phyloP scores from a whole-genome alignment of 768 basidiomycete genomes.

The Saitozyma podzolica region DNA sequence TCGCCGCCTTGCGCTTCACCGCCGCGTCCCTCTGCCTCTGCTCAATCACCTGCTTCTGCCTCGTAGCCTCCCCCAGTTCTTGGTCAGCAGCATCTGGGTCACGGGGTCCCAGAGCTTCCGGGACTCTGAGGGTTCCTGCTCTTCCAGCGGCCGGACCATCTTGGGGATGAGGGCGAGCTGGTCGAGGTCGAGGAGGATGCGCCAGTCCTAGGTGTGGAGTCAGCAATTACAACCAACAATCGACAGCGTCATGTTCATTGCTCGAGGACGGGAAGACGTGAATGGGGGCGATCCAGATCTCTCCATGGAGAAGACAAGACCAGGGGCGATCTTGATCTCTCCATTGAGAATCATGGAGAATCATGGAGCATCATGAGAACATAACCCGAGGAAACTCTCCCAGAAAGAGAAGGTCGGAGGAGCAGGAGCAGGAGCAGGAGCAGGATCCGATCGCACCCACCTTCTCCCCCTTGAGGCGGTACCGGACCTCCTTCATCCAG shows the following conservation, averaged over 20 bases:
- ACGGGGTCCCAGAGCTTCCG: constrained; percentile 79
- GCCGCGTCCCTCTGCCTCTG: constrained; percentile 86
- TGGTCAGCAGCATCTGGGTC: constrained; percentile 67
- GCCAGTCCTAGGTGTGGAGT: constrained; percentile 58
- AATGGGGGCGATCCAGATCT: too few relatives aligned
- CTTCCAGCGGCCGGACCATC: constrained; percentile 73
- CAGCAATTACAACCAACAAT: not conserved
- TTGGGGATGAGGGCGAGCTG: constrained; percentile 74
- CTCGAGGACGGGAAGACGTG: not conserved
- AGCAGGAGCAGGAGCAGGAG: too few relatives aligned
- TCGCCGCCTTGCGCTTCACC: constrained; percentile 79
- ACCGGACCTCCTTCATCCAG: constrained; percentile 81
- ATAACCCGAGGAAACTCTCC: not conserved
- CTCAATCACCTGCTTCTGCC: constrained; percentile 86
- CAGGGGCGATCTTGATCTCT: too few relatives aligned
- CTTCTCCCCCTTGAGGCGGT: constrained; percentile 59
- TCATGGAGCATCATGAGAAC: too few relatives aligned
- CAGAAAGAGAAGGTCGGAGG: not conserved
- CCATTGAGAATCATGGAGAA: too few relatives aligned
- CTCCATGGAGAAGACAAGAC: too few relatives aligned
- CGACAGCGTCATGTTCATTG: not conserved
- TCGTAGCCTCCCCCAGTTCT: constrained; percentile 90
- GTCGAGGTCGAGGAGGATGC: constrained; percentile 73
- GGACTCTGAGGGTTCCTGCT: constrained; percentile 78
- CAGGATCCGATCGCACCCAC: constrained; percentile 35